Conservation (phyloP, 176 grass and related monocot genomes). For the Oropetium thomaeum region DNA sequence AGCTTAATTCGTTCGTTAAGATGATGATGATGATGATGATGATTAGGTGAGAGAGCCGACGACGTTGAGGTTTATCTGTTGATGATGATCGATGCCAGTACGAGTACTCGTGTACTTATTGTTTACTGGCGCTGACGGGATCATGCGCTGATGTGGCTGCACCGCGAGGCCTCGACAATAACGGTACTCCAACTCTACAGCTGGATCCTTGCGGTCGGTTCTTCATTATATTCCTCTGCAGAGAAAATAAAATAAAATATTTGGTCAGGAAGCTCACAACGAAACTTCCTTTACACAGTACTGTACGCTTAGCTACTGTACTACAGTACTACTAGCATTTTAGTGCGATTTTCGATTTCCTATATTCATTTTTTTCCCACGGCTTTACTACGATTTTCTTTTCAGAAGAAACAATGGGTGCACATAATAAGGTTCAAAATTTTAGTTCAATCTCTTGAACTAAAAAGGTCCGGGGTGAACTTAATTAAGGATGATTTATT, state of each 20-base stretch:
- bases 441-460: too few species aligned
- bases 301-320: neutral
- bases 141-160: slow-evolving; percentile 21
- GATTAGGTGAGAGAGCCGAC: neutral
- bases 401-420: too few species aligned
- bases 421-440: too few species aligned
- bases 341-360: neutral
- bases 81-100: neutral
- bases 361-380: too few species aligned
- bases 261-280: slow-evolving; percentile 25
- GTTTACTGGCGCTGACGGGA: slow-evolving; percentile 30
- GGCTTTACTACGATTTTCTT: too few species aligned
- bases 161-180: slow-evolving; percentile 6
- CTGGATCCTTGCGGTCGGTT: slow-evolving; percentile 12
- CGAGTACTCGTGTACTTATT: neutral
- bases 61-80: neutral
- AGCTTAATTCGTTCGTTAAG: too few species aligned
- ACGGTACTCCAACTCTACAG: slow-evolving; percentile 17
- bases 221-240: too few species aligned
- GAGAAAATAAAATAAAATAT: neutral
- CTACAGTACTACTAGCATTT: neutral
- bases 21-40: neutral
- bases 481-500: too few species aligned
- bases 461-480: too few species aligned
- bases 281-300: slow-evolving; percentile 21